Evolutionary conservation across 345 rosid genomes (phyloP).

Genomic region (Linum trigynum): DNA sequence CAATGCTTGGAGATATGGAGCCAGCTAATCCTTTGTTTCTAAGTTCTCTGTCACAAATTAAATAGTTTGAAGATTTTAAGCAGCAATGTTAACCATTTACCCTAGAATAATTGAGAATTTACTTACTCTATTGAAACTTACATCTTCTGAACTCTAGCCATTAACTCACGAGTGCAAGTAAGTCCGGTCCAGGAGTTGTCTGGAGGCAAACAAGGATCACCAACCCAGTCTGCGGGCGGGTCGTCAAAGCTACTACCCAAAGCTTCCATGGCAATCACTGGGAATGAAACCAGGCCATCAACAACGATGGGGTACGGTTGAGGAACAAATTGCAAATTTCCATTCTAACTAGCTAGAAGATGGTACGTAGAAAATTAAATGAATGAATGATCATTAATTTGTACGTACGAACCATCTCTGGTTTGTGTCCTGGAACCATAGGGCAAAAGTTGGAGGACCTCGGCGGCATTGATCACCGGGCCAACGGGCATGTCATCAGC

Average conservation of each 20-base stretch:
- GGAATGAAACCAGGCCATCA: constrained; percentile 8
- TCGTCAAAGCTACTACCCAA: constrained; percentile 42
- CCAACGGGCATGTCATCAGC: constrained; percentile 35
- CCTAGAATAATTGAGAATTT: neutral
- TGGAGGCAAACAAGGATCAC: constrained; percentile 85
- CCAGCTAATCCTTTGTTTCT: constrained; percentile 55
- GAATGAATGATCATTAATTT: neutral
- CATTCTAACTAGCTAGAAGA: too few relatives aligned
- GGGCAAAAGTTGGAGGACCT: constrained; percentile 65
- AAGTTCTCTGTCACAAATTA: constrained; percentile 38
- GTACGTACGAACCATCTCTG: constrained; percentile 57
- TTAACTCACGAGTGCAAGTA: constrained; percentile 45
- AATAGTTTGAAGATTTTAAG: neutral
- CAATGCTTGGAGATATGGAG: constrained; percentile 37
- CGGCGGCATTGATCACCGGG: constrained; percentile 72
- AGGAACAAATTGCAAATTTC: too few relatives aligned
- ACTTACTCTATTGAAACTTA: constrained; percentile 31
- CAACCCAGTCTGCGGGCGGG: constrained; percentile 73
- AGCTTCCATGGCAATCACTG: constrained; percentile 57
- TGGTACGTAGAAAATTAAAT: too few relatives aligned
- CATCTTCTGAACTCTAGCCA: constrained; percentile 49
- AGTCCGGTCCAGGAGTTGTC: constrained; percentile 85
- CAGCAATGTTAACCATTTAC: too few relatives aligned
- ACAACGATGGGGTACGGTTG: neutral
- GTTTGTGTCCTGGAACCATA: constrained; percentile 50